phyloP scores from a whole-genome alignment of 129 eudicot species.

The Flaveria trinervia region DNA sequence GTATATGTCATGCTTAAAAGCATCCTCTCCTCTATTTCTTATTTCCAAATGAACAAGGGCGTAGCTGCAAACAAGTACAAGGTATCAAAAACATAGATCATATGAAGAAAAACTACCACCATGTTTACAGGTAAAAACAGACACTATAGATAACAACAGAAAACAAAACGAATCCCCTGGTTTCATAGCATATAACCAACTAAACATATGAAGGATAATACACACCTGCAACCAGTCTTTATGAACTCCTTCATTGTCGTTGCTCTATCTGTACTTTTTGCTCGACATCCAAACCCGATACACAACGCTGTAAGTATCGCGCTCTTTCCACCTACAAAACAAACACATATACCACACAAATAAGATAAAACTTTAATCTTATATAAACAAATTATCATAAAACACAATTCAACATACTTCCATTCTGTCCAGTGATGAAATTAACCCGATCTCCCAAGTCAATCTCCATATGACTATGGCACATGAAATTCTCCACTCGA shows the following conservation, averaged over 20 bases:
- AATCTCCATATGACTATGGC: constrained; percentile 75
- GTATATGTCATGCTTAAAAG: constrained; percentile 69
- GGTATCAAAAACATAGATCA: constrained; percentile 22
- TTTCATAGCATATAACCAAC: not conserved
- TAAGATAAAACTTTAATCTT: not conserved
- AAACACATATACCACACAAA: not conserved
- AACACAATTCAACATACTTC: constrained; percentile 52
- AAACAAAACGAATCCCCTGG: not conserved
- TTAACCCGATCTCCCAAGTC: constrained; percentile 69
- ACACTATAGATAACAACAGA: constrained; percentile 1
- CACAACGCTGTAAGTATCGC: constrained; percentile 93
- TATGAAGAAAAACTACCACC: constrained; percentile 9
- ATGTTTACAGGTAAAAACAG: constrained; percentile 6
- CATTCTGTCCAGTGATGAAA: constrained; percentile 97
- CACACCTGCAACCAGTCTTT: constrained; percentile 90
- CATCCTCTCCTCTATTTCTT: constrained; percentile 84
- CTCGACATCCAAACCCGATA: constrained; percentile 91
- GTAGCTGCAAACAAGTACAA: constrained; percentile 45
- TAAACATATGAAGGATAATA: not conserved
- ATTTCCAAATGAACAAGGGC: constrained; percentile 85
- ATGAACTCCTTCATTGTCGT: constrained; percentile 80
- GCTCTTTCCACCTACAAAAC: constrained; percentile 83
- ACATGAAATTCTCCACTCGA: constrained; percentile 83
- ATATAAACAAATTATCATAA: not conserved
- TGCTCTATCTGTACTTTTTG: constrained; percentile 90